phyloP scores from a whole-genome alignment of 805 yeast species.

The Pichia rugopelliculosa region DNA sequence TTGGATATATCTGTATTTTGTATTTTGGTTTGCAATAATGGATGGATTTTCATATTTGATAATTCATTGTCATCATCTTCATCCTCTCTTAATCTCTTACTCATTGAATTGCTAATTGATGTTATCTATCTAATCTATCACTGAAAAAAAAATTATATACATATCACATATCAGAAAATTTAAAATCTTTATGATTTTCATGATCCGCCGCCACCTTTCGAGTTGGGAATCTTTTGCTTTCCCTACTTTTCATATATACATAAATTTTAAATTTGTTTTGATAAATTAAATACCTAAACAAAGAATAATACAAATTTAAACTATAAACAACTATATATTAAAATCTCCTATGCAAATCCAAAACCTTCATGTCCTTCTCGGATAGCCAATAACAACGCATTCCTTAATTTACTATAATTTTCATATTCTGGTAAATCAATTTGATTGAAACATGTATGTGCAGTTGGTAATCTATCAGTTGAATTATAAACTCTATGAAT shows the following conservation, averaged over 20 bases:
- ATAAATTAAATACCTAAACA: background rate
- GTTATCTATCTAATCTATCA: background rate
- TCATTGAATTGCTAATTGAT: background rate
- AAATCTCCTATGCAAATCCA: constrained; percentile 54
- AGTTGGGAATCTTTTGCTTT: too few species aligned
- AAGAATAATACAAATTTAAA: background rate
- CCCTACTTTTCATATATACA: too few species aligned
- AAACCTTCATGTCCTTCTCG: constrained; percentile 96
- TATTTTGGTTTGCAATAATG: constrained; percentile 16
- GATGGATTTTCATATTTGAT: constrained; percentile 25
- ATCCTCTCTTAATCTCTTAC: background rate
- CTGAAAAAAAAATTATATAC: background rate
- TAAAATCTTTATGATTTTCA: background rate
- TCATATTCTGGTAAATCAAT: constrained; percentile 90
- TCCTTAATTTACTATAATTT: constrained; percentile 76
- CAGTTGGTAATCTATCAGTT: constrained; percentile 81
- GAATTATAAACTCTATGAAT: constrained; percentile 86
- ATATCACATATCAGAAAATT: background rate
- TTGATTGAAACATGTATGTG: constrained; percentile 97
- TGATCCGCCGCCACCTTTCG: too few species aligned
- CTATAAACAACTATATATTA: background rate
- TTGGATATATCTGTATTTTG: background rate
- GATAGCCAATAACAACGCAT: constrained; percentile 73
- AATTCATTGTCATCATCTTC: constrained; percentile 11
- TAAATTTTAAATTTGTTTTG: too few species aligned